Evolutionary conservation across 257 asterid species (phyloP), one percentile per base, ranked within the genome.

Genomic region (Salvia miltiorrhiza): DNA sequence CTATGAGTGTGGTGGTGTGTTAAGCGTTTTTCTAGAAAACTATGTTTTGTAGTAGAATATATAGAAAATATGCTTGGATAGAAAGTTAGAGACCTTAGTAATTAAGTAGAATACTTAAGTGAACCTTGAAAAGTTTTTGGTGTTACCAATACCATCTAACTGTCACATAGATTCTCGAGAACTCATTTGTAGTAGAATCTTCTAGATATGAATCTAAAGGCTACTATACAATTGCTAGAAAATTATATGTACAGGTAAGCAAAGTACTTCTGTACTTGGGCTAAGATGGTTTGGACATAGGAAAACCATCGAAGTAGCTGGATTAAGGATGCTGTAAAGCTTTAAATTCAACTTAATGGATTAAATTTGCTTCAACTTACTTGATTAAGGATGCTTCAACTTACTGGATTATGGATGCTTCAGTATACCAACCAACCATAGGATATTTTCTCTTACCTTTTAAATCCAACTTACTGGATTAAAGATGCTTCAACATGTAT

Each of bases 361-460:
- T n/a, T n/a, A n/a, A n/a, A n/a, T n/a, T n/a, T n/a, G n/a, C n/a
- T n/a, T n/a, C n/a, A n/a, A n/a, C n/a, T n/a, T n/a, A n/a, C n/a
- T n/a, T n/a, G n/a, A n/a, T n/a, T n/a, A n/a, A n/a, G n/a, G n/a
- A n/a, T n/a, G n/a, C n/a, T n/a, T n/a, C n/a, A n/a, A n/a, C n/a
- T n/a, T n/a, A n/a, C n/a, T n/a, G n/a, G n/a, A n/a, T n/a, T n/a
- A n/a, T n/a, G n/a, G n/a, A n/a, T n/a, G n/a, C n/a, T n/a, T 63
- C 50, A n/a, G 65, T 41, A 39, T 53, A 65, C 67, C 69, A 57
- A 65, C 67, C 69, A 57, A 66, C 11, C 28, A 16, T 28, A 37
- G 21, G 73, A 48, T 71, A 63, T n/a, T 32, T 33, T 19, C 40
- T 44, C 47, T 63, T 56, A 35, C 65, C 71, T 71, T 58, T 64